Percentiles rank a stretch among this genome's conserved stretches.
Evolutionary conservation across 352 stramenopile genomes (phyloP).

Genomic region (Phytophthora cactorum): DNA sequence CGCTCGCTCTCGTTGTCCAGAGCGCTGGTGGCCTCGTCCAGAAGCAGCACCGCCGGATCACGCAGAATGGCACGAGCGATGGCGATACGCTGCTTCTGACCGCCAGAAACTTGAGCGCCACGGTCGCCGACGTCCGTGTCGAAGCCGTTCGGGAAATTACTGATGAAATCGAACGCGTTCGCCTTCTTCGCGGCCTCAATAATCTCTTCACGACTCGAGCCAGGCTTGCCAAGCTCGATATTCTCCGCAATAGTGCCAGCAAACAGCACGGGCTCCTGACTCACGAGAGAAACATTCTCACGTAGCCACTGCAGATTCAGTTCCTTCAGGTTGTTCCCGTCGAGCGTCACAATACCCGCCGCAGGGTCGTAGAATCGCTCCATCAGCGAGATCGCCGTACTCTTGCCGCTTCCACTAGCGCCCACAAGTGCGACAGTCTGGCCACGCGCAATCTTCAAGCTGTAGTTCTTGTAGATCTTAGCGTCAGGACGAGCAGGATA

Average conservation of each 20-base stretch:
- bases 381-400: constrained; percentile 42
- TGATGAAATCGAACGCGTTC: constrained; percentile 49
- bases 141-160: constrained; percentile 39
- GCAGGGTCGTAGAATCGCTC: constrained; percentile 44
- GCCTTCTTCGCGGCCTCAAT: constrained; percentile 41
- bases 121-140: constrained; percentile 45
- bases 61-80: constrained; percentile 42
- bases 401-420: constrained; percentile 43
- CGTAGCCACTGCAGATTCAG: constrained; percentile 44
- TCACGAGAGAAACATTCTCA: constrained; percentile 42
- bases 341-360: constrained; percentile 37
- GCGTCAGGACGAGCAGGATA: constrained; percentile 46
- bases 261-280: constrained; percentile 45
- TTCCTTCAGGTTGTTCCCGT: constrained; percentile 39
- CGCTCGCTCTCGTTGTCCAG: constrained; percentile 46
- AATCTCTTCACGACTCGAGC: constrained; percentile 41
- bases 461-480: constrained; percentile 49
- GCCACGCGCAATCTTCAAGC: constrained; percentile 38
- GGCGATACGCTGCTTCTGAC: constrained; percentile 47
- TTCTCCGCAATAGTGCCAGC: constrained; percentile 44
- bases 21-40: constrained; percentile 45
- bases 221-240: constrained; percentile 44
- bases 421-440: constrained; percentile 45
- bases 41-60: constrained; percentile 38
- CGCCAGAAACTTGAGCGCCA: constrained; percentile 41